Conservation (phyloP, 108 stramenopile genomes). For the Seminavis robusta region DNA sequence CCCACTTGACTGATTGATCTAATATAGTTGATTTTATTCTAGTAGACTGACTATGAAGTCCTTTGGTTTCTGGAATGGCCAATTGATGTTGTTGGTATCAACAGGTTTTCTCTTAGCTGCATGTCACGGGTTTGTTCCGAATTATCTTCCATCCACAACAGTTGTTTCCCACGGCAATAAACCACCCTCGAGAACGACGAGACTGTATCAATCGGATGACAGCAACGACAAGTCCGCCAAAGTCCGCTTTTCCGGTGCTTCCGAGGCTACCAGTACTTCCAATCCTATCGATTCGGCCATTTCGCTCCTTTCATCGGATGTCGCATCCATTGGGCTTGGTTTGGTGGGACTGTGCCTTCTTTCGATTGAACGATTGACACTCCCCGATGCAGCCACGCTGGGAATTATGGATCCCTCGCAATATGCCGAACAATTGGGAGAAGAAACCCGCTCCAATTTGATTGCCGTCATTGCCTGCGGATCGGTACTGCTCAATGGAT, state of each 20-base stretch:
- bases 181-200: no score
- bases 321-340: constrained; percentile 64
- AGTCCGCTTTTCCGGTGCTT: neutral
- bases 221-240: neutral
- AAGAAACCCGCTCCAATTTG: constrained; percentile 53
- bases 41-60: no score
- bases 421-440: constrained; percentile 25
- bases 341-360: constrained; percentile 47
- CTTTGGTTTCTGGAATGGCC: no score
- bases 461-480: constrained; percentile 77
- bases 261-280: neutral
- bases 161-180: no score
- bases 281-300: constrained; percentile 39
- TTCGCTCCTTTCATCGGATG: constrained; percentile 50
- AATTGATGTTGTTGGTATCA: no score
- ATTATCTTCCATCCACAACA: no score
- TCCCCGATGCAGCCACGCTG: neutral
- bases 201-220: no score
- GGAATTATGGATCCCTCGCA: neutral
- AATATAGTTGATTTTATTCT: no score
- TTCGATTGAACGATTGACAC: constrained; percentile 50
- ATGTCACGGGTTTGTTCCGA: no score
- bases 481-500: constrained; percentile 77
- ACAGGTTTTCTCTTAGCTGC: no score
- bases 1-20: no score